Evolutionary conservation across 495 filamentous ascomycete genomes (phyloP), one percentile per base, ranked within the genome.

Genomic region (Usnea hakonensis): DNA sequence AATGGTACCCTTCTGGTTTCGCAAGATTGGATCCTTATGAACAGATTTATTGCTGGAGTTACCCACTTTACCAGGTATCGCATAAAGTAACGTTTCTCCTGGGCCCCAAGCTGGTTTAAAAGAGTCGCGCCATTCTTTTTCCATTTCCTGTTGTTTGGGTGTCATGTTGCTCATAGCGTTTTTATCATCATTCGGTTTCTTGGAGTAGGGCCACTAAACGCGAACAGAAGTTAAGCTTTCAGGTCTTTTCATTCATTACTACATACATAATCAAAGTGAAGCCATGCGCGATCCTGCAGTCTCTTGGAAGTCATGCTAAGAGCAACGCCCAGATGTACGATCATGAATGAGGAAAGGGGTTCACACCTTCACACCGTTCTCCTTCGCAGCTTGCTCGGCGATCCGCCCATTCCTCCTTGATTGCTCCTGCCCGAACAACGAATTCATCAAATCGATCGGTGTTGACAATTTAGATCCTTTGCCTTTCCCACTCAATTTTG

Each of bases 371-470:
- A 88, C 82, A 74, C 83, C 84, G 73, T 81, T 83, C 70, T 78
- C 78, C 65, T 77, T 79, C 73, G 68, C 70, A 55, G 70, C 71
- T 60, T 76, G 71, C 68, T 77, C 76, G 62, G 75, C 78, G 26
- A 70, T 74, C 69, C 68, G 56, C 35, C 64, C 64, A 46, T 73
- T 72, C 69, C 73, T 75, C 60, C 70, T 68, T 21, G 73, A 71
- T 56, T 74, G 68, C 66, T 86, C 82, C 66, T 84, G 79, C 56
- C 82, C 84, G 72, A 92, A 95, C 54, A 96, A 71, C 52, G 90
- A 95, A 68, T 95, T 88, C 91, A 95, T 95, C 73, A 96, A 70
- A 75, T 95, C 91, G 70, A 95, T 92, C 67, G 85, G 89, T 26
- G 84, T 92, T 7, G 83, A 76, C 70, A 95, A 90, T 0, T 81